Evolutionary conservation across 2,329 filamentous ascomycete genomes (phyloP).

Genomic region (Fonsecaea multimorphosa): DNA sequence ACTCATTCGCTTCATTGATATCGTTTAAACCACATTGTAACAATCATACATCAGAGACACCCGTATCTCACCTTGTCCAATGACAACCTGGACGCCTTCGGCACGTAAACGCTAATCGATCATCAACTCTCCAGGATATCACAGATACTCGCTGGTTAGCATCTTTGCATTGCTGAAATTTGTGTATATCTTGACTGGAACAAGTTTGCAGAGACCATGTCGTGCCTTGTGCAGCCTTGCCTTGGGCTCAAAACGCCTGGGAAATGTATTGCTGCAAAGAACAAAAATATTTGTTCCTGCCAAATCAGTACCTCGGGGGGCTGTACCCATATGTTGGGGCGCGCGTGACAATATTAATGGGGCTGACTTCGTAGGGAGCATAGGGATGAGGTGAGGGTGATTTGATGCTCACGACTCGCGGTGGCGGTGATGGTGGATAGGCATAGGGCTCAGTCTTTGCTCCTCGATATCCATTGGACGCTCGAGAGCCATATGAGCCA

Average conservation of each 20-base stretch:
- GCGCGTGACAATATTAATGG: slow-evolving; percentile 31
- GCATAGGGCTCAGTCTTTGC: slow-evolving; percentile 34
- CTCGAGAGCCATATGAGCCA: slow-evolving; percentile 34
- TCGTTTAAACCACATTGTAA: slow-evolving; percentile 1
- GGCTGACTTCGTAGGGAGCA: slow-evolving; percentile 27
- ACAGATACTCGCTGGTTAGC: slow-evolving; percentile 1
- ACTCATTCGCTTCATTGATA: slow-evolving; percentile 9
- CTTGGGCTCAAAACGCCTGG: slow-evolving; percentile 6
- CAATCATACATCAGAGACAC: slow-evolving; percentile 14
- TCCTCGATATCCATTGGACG: slow-evolving; percentile 27
- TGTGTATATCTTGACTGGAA: slow-evolving; percentile 31
- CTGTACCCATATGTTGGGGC: slow-evolving; percentile 26
- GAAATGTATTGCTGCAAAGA: not conserved
- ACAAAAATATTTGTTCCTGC: not conserved
- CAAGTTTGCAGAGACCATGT: slow-evolving; percentile 17
- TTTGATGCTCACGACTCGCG: slow-evolving; percentile 26
- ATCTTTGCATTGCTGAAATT: slow-evolving; percentile 5
- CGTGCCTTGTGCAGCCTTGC: slow-evolving; percentile 13
- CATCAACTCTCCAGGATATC: not conserved
- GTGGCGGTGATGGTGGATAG: slow-evolving; percentile 27
- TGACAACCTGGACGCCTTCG: slow-evolving; percentile 2
- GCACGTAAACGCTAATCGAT: slow-evolving; percentile 5
- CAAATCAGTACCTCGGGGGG: slow-evolving; percentile 24
- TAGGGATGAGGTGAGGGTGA: slow-evolving; percentile 25
- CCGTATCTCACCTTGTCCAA: not conserved